Percentiles rank a stretch among this genome's conserved stretches.
These are phyloP conservation scores for Carpinus fangiana DNA, from an alignment of 306 rosid species.

Conservation along the genomic window DNA sequence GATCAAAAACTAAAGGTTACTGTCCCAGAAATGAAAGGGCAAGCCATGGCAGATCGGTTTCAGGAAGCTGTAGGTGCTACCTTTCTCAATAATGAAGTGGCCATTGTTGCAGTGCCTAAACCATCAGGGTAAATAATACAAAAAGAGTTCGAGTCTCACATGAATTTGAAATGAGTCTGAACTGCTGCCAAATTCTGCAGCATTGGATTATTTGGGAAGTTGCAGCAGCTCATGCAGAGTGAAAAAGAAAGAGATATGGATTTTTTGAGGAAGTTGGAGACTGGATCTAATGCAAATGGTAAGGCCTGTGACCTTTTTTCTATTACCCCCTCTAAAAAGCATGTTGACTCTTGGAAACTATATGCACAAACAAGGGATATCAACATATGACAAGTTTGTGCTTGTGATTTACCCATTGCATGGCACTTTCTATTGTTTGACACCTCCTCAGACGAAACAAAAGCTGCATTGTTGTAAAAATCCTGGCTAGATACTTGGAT, in stretches of 20 bases:
- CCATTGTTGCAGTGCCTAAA: slow-evolving; percentile 42
- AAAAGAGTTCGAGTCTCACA: not conserved
- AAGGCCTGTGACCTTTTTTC: slow-evolving; percentile 22
- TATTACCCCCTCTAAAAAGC: slow-evolving; percentile 14
- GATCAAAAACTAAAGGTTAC: slow-evolving; percentile 39
- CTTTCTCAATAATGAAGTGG: slow-evolving; percentile 41
- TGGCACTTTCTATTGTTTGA: slow-evolving; percentile 1
- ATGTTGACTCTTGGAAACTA: slow-evolving; percentile 17
- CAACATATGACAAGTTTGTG: not conserved
- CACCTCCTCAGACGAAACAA: slow-evolving; percentile 40
- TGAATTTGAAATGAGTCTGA: slow-evolving; percentile 3
- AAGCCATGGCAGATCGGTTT: slow-evolving; percentile 74
- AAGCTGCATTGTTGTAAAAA: slow-evolving; percentile 59
- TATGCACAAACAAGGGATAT: slow-evolving; percentile 4
- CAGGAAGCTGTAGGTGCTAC: slow-evolving; percentile 70
- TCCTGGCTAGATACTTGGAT: slow-evolving; percentile 60
- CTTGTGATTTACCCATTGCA: not conserved
- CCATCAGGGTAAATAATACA: slow-evolving; percentile 45
- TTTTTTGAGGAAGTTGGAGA: slow-evolving; percentile 50
- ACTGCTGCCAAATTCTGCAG: slow-evolving; percentile 45
- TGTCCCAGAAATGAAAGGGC: slow-evolving; percentile 47
- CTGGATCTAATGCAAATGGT: slow-evolving; percentile 43
- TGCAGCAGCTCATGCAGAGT: slow-evolving; percentile 74
- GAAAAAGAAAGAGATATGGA: slow-evolving; percentile 65
- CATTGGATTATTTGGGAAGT: slow-evolving; percentile 65